phyloP scores from a whole-genome alignment of 352 stramenopile species.

The Pythium volutum region DNA sequence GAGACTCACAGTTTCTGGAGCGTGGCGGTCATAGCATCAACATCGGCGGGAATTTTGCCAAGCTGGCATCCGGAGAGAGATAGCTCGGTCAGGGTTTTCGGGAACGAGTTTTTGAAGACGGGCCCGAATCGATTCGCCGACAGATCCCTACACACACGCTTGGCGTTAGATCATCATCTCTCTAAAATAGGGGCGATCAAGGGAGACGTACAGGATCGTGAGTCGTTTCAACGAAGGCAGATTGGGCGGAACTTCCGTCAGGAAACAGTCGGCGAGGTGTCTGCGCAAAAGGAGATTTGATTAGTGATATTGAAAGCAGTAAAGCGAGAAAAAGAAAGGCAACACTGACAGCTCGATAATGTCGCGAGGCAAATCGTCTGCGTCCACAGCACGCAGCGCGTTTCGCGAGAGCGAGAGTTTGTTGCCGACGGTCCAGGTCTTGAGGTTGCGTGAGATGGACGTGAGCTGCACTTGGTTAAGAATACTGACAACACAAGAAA shows the following conservation, averaged over 20 bases:
- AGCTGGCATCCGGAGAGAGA: slow-evolving; percentile 15
- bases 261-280: slow-evolving; percentile 13
- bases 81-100: slow-evolving; percentile 12
- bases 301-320: not conserved
- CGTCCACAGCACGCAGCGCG: slow-evolving; percentile 13
- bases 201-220: slow-evolving; percentile 20
- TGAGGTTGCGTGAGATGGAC: slow-evolving; percentile 15
- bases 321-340: not conserved
- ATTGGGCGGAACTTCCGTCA: slow-evolving; percentile 21
- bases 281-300: not conserved
- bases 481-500: slow-evolving; percentile 6
- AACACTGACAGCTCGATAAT: slow-evolving; percentile 21
- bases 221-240: slow-evolving; percentile 11
- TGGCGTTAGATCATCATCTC: not conserved
- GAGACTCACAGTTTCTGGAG: slow-evolving; percentile 22
- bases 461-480: slow-evolving; percentile 24
- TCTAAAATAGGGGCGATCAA: not conserved
- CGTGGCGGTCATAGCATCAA: slow-evolving; percentile 14
- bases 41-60: slow-evolving; percentile 9
- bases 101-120: slow-evolving; percentile 15
- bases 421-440: slow-evolving; percentile 23
- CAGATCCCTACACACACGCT: slow-evolving; percentile 14
- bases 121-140: slow-evolving; percentile 18
- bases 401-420: slow-evolving; percentile 25
- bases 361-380: slow-evolving; percentile 12